These are phyloP conservation scores for Solanum bulbocastanum DNA, from an alignment of 257 asterid species.

Conservation along the genomic window DNA sequence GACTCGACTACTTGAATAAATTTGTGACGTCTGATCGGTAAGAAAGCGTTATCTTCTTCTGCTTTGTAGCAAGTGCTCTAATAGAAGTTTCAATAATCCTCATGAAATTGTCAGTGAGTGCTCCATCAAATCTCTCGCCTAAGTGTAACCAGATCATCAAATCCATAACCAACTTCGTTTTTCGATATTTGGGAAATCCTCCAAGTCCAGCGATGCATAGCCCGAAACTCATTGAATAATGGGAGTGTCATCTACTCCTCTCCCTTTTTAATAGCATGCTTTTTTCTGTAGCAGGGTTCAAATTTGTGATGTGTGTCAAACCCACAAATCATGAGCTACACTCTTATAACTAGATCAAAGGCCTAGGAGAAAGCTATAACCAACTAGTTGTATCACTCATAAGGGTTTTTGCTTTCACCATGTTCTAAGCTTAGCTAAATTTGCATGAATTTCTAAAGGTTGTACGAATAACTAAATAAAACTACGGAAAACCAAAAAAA, in stretches of 20 bases:
- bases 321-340: not conserved
- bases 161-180: not conserved
- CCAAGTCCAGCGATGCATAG: not conserved
- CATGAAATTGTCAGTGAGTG: slow-evolving; percentile 4
- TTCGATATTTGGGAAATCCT: not conserved
- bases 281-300: not conserved
- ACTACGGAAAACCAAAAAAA: not conserved
- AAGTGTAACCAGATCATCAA: not conserved
- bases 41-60: slow-evolving; percentile 10
- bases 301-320: not conserved
- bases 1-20: slow-evolving; percentile 17
- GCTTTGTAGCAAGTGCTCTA: slow-evolving; percentile 16
- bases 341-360: not conserved
- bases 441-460: not conserved
- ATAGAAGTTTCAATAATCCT: slow-evolving; percentile 16
- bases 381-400: not conserved
- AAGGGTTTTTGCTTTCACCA: not conserved
- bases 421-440: not conserved
- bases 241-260: not conserved
- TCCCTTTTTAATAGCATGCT: not conserved
- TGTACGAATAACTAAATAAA: not conserved
- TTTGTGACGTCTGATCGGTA: slow-evolving; percentile 17
- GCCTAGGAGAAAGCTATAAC: not conserved
- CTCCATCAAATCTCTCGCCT: slow-evolving; percentile 12
- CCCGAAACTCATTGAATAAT: not conserved